phyloP scores from a whole-genome alignment of 306 rosid species.

The Luffa aegyptiaca region DNA sequence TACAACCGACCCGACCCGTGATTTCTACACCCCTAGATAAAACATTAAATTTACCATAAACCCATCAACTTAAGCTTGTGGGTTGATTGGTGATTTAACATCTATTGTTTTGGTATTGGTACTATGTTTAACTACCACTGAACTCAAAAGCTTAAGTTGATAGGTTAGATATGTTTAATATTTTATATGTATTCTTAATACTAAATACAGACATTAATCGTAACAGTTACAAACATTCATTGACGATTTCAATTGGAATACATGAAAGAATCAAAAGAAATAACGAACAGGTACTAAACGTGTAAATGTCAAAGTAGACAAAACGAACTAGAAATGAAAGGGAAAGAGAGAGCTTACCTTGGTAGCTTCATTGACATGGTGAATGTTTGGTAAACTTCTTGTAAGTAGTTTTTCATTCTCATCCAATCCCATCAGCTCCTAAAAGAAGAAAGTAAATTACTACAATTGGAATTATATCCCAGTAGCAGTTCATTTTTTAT shows the following conservation, averaged over 20 bases:
- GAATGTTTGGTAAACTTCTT: slow-evolving; percentile 46
- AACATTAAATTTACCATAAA: too few relatives aligned
- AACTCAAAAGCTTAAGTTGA: background rate
- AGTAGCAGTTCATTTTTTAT: background rate
- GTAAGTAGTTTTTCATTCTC: slow-evolving; percentile 62
- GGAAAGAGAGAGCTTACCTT: slow-evolving; percentile 37
- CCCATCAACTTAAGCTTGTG: too few relatives aligned
- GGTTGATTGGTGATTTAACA: background rate
- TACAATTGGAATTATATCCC: background rate
- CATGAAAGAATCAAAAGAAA: background rate
- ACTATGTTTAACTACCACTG: background rate
- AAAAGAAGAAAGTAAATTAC: slow-evolving; percentile 1
- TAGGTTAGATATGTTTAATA: background rate
- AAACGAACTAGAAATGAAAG: background rate
- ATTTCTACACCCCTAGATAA: too few relatives aligned
- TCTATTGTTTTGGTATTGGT: background rate
- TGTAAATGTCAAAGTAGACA: background rate
- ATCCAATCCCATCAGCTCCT: slow-evolving; percentile 88
- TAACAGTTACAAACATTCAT: background rate
- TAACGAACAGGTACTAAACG: background rate
- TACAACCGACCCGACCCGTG: too few relatives aligned
- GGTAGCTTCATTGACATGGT: slow-evolving; percentile 64
- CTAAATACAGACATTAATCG: background rate
- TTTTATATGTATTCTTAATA: background rate
- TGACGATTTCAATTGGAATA: background rate